These are phyloP conservation scores for Nicotiana rustica DNA, from an alignment of 305 asterid genomes.

Conservation along the genomic window DNA sequence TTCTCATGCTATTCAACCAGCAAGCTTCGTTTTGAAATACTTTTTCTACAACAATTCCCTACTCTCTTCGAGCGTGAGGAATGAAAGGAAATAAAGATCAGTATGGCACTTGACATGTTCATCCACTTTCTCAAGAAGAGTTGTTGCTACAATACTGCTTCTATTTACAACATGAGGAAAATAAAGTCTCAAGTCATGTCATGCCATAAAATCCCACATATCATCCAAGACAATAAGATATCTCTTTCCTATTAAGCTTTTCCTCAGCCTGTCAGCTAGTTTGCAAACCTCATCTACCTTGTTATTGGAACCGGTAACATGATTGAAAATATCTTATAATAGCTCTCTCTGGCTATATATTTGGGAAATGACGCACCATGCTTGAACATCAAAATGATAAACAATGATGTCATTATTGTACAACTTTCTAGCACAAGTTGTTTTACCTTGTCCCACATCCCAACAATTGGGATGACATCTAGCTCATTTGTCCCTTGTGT, in stretches of 20 bases:
- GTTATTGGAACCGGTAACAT: not conserved
- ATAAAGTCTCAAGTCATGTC: not conserved
- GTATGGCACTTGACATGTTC: not conserved
- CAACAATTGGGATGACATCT: slow-evolving; percentile 34
- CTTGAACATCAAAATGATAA: slow-evolving; percentile 26
- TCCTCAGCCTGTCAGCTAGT: slow-evolving; percentile 7
- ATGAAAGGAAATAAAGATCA: not conserved
- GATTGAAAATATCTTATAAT: slow-evolving; percentile 6
- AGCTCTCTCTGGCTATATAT: not conserved
- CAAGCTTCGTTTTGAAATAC: not conserved
- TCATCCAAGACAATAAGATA: slow-evolving; percentile 35
- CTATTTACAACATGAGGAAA: too few relatives aligned
- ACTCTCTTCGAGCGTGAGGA: not conserved
- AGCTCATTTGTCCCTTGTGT: not conserved
- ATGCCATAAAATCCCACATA: slow-evolving; percentile 1
- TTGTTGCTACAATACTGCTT: too few relatives aligned
- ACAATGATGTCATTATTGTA: slow-evolving; percentile 2
- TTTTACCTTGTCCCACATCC: slow-evolving; percentile 16
- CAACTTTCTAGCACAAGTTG: slow-evolving; percentile 38
- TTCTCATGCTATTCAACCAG: too few relatives aligned
- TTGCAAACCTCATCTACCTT: not conserved
- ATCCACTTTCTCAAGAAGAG: too few relatives aligned
- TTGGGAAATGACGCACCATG: slow-evolving; percentile 41
- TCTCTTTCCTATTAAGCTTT: slow-evolving; percentile 15
- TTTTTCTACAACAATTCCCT: not conserved